phyloP scores from a whole-genome alignment of 495 filamentous ascomycete species.

The Xylaria intraflava region DNA sequence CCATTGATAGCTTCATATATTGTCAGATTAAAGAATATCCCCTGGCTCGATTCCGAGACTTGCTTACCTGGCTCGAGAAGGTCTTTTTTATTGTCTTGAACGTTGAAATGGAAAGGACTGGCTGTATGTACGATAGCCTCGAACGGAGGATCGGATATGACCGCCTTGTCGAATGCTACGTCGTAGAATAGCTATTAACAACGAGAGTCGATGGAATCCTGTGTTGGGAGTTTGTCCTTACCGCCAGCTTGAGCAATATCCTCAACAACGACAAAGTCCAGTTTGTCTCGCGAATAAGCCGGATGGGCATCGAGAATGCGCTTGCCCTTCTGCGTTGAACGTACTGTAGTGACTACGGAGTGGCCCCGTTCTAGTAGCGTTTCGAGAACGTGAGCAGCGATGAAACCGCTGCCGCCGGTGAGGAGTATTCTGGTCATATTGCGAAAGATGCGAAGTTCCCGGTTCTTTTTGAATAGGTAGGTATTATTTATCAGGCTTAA shows the following conservation, averaged over 20 bases:
- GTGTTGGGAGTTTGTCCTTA: too few relatives aligned
- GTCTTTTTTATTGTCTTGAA: constrained; percentile 32
- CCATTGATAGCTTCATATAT: constrained; percentile 31
- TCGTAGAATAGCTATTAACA: neutral
- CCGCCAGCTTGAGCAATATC: constrained; percentile 29
- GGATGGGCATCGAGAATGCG: constrained; percentile 28
- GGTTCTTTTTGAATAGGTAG: too few relatives aligned
- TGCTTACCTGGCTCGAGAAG: constrained; percentile 30
- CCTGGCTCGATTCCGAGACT: neutral
- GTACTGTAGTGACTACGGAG: constrained; percentile 31
- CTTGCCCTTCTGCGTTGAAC: constrained; percentile 34
- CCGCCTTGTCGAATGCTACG: constrained; percentile 15
- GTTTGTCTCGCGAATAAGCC: neutral
- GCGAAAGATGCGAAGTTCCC: too few relatives aligned
- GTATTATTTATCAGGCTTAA: too few relatives aligned
- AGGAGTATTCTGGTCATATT: neutral
- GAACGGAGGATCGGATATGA: constrained; percentile 24
- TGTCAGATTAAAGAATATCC: too few relatives aligned
- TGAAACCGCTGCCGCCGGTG: constrained; percentile 21
- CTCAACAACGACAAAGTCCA: constrained; percentile 31
- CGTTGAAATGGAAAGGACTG: constrained; percentile 34
- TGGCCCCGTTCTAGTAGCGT: constrained; percentile 16
- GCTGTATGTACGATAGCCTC: constrained; percentile 41
- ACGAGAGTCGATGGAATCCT: too few relatives aligned
- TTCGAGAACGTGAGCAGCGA: constrained; percentile 22